Percentiles rank a stretch among this genome's conserved stretches.
These are phyloP conservation scores for Dothideomycetidae sp. DNA, from an alignment of 2,329 filamentous ascomycete genomes.

Conservation along the genomic window DNA sequence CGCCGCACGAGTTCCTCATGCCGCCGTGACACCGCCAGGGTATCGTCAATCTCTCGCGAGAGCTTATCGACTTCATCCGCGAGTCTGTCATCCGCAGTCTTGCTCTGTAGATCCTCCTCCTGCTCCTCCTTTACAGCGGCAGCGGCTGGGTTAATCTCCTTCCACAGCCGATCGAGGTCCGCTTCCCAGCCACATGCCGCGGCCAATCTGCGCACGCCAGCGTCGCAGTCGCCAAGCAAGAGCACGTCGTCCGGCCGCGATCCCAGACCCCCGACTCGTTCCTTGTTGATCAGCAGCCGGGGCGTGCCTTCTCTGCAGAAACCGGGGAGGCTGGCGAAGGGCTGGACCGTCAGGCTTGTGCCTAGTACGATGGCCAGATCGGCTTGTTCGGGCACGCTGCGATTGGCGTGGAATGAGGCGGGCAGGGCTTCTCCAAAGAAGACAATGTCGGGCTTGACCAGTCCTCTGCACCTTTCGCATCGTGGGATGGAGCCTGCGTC, in stretches of 20 bases:
- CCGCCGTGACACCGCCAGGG: conserved; percentile 34
- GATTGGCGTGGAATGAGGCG: conserved; percentile 46
- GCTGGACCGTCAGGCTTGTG: conserved; percentile 74
- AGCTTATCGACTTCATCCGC: conserved; percentile 45
- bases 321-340: conserved; percentile 69
- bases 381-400: conserved; percentile 42
- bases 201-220: conserved; percentile 64
- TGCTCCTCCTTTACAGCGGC: conserved; percentile 18
- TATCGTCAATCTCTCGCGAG: conserved; percentile 43
- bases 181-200: conserved; percentile 70
- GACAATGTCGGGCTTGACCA: conserved; percentile 89
- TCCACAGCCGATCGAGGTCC: conserved; percentile 68
- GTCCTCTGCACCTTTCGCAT: conserved; percentile 56
- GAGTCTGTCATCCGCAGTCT: conserved; percentile 40
- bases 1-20: conserved; percentile 26
- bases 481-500: conserved; percentile 52
- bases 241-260: conserved; percentile 70
- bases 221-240: conserved; percentile 68
- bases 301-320: conserved; percentile 49
- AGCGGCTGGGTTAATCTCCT: conserved; percentile 46
- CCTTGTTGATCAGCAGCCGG: conserved; percentile 74
- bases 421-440: conserved; percentile 77
- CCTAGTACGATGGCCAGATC: conserved; percentile 78
- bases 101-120: conserved; percentile 11
- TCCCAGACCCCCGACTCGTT: conserved; percentile 68